phyloP scores from a whole-genome alignment of 495 filamentous ascomycete species.

The Platismatia glauca region DNA sequence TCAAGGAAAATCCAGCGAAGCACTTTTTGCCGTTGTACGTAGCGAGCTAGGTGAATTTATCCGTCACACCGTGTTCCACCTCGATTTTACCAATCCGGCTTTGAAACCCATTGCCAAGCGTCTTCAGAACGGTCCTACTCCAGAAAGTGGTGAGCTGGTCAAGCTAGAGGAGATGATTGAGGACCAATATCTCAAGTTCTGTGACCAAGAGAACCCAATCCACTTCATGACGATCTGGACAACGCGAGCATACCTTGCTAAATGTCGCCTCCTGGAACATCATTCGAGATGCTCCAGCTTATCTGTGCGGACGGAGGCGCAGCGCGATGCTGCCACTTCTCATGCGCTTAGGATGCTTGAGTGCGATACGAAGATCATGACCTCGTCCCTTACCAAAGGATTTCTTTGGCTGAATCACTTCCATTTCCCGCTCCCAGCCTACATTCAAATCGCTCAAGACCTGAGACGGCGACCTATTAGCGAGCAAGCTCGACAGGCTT shows the following conservation, averaged over 20 bases:
- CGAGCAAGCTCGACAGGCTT: constrained; percentile 31
- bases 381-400: constrained; percentile 36
- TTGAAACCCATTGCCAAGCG: constrained; percentile 35
- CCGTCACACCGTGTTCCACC: constrained; percentile 38
- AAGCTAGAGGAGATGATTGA: constrained; percentile 38
- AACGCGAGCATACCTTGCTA: constrained; percentile 37
- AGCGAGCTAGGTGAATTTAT: constrained; percentile 41
- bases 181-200: constrained; percentile 39
- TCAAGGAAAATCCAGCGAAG: constrained; percentile 37
- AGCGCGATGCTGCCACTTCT: constrained; percentile 32
- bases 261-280: constrained; percentile 38
- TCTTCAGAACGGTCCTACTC: constrained; percentile 12
- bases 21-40: constrained; percentile 42
- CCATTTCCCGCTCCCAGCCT: constrained; percentile 47
- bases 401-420: constrained; percentile 38
- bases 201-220: constrained; percentile 41
- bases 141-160: constrained; percentile 28
- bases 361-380: constrained; percentile 42
- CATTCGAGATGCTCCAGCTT: constrained; percentile 29
- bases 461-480: constrained; percentile 32
- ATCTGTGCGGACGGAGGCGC: constrained; percentile 25
- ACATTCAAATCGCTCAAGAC: constrained; percentile 41
- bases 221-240: constrained; percentile 49
- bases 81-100: constrained; percentile 42
- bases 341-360: constrained; percentile 39